A percentile compares a stretch with the other conserved stretches of the same genome.
phyloP scores from a whole-genome alignment of 768 basidiomycete species.

The Erythrobasidium yunnanense region DNA sequence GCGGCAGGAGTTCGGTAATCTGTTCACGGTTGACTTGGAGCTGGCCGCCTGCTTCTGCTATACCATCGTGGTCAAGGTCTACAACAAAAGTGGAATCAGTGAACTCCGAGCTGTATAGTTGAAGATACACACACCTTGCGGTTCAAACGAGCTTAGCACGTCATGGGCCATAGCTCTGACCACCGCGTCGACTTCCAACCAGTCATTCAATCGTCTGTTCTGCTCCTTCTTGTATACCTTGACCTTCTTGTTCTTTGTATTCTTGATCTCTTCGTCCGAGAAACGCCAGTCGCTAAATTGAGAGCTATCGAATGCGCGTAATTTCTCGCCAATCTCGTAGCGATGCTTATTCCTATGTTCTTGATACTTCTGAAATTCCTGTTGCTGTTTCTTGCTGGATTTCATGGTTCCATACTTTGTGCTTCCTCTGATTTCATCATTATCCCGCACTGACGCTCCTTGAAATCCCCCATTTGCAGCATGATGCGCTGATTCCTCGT shows the following conservation, averaged over 20 bases:
- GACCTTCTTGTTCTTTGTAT: neutral
- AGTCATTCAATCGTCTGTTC: neutral
- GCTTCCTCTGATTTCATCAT: too few relatives aligned
- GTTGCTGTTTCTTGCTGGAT: too few relatives aligned
- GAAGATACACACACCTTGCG: neutral
- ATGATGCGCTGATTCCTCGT: too few relatives aligned
- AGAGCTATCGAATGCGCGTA: too few relatives aligned
- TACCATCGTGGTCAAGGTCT: constrained; percentile 22
- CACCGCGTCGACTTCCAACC: neutral
- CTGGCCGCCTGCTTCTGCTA: constrained; percentile 11
- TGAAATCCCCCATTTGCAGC: too few relatives aligned
- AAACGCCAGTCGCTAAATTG: too few relatives aligned
- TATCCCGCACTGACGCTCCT: too few relatives aligned
- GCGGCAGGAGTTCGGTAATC: neutral
- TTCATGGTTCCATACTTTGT: too few relatives aligned
- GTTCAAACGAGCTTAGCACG: neutral
- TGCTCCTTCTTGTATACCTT: neutral
- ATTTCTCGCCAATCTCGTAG: too few relatives aligned
- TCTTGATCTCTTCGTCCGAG: neutral
- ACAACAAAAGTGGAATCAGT: neutral
- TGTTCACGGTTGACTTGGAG: constrained; percentile 6
- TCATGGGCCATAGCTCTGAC: neutral
- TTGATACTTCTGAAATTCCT: too few relatives aligned
- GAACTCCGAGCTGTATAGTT: too few relatives aligned
- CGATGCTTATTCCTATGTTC: too few relatives aligned